Conservation (phyloP, 2,329 filamentous ascomycete genomes). For the Ambrosiella beaveri region DNA sequence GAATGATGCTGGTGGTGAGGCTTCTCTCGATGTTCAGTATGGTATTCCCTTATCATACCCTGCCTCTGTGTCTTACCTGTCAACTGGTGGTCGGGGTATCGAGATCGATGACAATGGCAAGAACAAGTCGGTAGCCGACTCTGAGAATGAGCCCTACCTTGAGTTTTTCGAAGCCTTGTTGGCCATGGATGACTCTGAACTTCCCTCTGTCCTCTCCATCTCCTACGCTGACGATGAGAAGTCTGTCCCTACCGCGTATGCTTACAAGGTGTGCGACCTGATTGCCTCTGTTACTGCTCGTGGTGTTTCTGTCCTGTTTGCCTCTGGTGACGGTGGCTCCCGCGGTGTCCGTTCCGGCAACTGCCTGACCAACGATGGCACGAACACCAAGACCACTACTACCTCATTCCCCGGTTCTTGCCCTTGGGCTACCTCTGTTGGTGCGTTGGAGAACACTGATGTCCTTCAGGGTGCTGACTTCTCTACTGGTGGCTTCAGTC, state of each 20-base stretch:
- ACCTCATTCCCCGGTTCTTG: conserved; percentile 49
- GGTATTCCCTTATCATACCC: conserved; percentile 29
- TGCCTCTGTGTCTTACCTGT: conserved; percentile 27
- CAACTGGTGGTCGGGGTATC: conserved; percentile 27
- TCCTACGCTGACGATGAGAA: conserved; percentile 43
- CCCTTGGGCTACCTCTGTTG: conserved; percentile 50
- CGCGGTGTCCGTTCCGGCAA: conserved; percentile 28
- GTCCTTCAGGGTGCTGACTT: conserved; percentile 27
- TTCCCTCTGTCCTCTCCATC: conserved; percentile 39
- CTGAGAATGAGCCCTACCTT: conserved; percentile 40
- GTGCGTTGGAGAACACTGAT: conserved; percentile 31
- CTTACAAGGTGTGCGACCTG: conserved; percentile 32
- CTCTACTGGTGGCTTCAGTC: conserved; percentile 35
- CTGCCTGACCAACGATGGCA: conserved; percentile 43
- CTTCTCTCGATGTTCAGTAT: conserved; percentile 32
- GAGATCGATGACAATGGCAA: conserved; percentile 25
- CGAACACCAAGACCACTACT: conserved; percentile 35
- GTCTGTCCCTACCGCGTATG: conserved; percentile 34
- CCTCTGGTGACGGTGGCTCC: conserved; percentile 34
- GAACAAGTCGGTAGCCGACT: conserved; percentile 17
- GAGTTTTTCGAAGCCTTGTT: conserved; percentile 35
- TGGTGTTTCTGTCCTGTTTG: conserved; percentile 33
- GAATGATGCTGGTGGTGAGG: conserved; percentile 25
- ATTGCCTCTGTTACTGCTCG: conserved; percentile 36
- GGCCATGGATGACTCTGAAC: conserved; percentile 23